Percentiles rank a stretch among this genome's conserved stretches.
phyloP scores from a whole-genome alignment of 2,329 filamentous ascomycete species.

The Alternaria burnsii region DNA sequence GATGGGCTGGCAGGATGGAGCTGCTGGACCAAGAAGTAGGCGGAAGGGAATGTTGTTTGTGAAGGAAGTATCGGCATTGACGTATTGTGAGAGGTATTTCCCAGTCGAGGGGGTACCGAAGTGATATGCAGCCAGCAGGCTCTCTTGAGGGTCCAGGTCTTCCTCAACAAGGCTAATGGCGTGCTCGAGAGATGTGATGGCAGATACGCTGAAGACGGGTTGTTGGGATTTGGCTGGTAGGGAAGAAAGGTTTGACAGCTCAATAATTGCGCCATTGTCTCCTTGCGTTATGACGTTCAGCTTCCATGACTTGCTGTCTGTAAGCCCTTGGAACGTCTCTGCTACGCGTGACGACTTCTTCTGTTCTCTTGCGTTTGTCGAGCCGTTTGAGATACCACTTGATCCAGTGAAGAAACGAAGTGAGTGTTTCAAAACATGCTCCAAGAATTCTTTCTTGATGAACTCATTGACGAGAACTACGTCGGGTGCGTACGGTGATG shows the following conservation, averaged over 20 bases:
- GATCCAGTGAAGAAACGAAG: conserved; percentile 39
- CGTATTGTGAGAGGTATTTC: conserved; percentile 68
- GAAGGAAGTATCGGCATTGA: conserved; percentile 60
- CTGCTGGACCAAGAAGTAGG: conserved; percentile 56
- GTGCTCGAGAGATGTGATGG: conserved; percentile 62
- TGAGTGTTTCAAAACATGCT: conserved; percentile 56
- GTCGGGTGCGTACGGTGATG: conserved; percentile 69
- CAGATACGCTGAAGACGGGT: conserved; percentile 57
- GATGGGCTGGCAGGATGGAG: conserved; percentile 26
- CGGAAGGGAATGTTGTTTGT: conserved; percentile 66
- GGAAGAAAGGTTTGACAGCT: conserved; percentile 36
- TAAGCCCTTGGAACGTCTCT: conserved; percentile 17
- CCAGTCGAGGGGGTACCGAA: conserved; percentile 61
- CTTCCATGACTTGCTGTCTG: conserved; percentile 31
- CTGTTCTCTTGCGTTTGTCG: conserved; percentile 14
- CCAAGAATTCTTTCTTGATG: conserved; percentile 63
- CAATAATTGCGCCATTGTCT: conserved; percentile 32
- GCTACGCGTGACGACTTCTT: conserved; percentile 20
- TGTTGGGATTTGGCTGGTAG: conserved; percentile 52
- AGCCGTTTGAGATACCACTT: conserved; percentile 18
- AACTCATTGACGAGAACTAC: conserved; percentile 72
- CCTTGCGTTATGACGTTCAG: conserved; percentile 35
- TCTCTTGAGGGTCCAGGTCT: conserved; percentile 32
- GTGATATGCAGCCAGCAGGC: conserved; percentile 60
- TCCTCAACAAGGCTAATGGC: conserved; percentile 59